Base-by-base conservation (phyloP, 371 early-diverging fungal genomes). In the Umbelopsis sp. region DNA sequence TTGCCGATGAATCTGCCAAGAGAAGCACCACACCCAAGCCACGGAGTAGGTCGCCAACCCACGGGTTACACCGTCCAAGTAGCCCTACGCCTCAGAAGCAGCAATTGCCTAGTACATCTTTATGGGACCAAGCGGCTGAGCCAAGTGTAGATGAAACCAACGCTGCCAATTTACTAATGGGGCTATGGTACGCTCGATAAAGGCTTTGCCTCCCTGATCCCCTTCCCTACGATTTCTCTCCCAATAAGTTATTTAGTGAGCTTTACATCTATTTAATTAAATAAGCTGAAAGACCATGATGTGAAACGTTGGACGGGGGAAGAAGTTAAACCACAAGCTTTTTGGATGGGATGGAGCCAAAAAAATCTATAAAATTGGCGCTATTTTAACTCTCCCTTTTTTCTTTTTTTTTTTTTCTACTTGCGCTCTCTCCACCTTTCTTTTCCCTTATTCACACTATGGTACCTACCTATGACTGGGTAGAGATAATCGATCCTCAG, bases 401-500 rank as follows among this genome's bases (percentile, higher is more conserved):
- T 51, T 51, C 24, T 44, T 57, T 67, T 52, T 25, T 11, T 51
- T 51, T 51, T 44, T 57, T 67, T 52, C 52, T 53, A 46, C 45
- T 44, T 44, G 52, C 67, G 41, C 52, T 41, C 25, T 51, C 25
- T 63, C 35, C 20, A 8, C 3, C 20, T 63, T 41, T 50, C 63
- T 46, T 50, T 46, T 50, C 35, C 37, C 41, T 20, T 50, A 38
- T 44, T 8, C 38, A 32, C 25, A 64, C 32, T 24, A 57, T 64
- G 65, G 64, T 63, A 46, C 25, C 66, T 46, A 35, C 48, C 24
- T 68, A 72, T 48, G 76, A 76, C 50, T 96, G 93, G 93, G 86
- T 92, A 53, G 91, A 93, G 77, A 90, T 96, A 63, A 82, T 77
- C 25, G 95, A 96, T 82, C 95, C 95, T 22, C 91, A 93, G 76